Evolutionary conservation across 768 basidiomycete species (phyloP), one percentile per base, ranked within the genome.

Genomic region (Aureoboletus auriporus): DNA sequence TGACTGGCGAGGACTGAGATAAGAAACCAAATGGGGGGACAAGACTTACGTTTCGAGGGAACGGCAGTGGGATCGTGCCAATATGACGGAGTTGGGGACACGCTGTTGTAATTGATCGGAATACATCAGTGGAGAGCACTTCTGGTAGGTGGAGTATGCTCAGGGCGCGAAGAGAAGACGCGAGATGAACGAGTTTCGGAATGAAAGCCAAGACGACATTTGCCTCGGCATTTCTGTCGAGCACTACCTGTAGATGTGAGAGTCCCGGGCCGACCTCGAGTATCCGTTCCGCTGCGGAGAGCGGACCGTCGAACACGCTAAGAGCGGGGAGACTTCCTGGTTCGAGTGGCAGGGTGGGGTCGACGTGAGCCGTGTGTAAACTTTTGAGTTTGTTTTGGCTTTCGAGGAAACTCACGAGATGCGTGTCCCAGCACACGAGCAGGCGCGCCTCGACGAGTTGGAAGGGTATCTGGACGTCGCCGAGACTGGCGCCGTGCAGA

Each of bases 401-500:
- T 46, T 74, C 65, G 27, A 83, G 65, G 62, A 84, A 84, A 13
- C 66, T 64, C 45, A 74, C 71, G 8, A 77, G 46, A 40, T 72
- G 59, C 0, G 50, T 38, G 54, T 80, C 77, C 79, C 80, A 83
- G 6, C 64, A 53, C 42, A 81, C 69, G 39, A 69, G 67, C n/a
- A 83, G 58, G 23, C 67, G 71, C 5, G 74, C 71, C 39, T 82
- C 78, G 39, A 59, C 64, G 20, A 83, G 72, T 46, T 73, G 73
- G 64, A 81, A 82, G 13, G 60, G 66, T 31, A 66, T 67, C 41
- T 69, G 60, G 3, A 68, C 53, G 39, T 70, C 64, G 54, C 73
- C 61, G 50, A 82, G 60, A 23, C 20, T 23, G 20, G 20, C 20
- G 16, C 80, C 77, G 27, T 64, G 64, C 6, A 83, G 56, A 39